These are phyloP conservation scores for Lichtheimia corymbifera DNA, from an alignment of 371 early-diverging fungal species.

Conservation along the genomic window DNA sequence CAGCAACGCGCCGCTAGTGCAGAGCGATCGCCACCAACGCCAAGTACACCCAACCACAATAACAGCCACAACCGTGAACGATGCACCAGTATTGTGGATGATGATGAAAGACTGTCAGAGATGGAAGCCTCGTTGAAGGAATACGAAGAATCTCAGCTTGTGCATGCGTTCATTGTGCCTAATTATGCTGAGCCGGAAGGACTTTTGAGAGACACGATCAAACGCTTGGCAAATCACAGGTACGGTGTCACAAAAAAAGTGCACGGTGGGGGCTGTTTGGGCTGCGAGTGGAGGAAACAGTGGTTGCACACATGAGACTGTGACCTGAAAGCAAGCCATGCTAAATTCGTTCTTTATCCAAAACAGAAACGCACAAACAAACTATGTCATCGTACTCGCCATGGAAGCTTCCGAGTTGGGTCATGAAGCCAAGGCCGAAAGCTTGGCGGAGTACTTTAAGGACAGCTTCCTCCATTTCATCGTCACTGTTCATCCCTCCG, in stretches of 20 bases:
- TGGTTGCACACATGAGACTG: too few relatives aligned
- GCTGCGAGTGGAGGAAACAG: neutral
- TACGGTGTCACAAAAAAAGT: slow-evolving; percentile 18
- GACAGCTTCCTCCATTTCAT: slow-evolving; percentile 49
- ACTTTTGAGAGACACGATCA: slow-evolving; percentile 45
- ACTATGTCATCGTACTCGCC: slow-evolving; percentile 66
- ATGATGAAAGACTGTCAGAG: slow-evolving; percentile 40
- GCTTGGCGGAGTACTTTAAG: slow-evolving; percentile 55
- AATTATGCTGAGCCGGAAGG: slow-evolving; percentile 62
- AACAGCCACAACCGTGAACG: neutral
- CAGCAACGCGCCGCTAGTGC: slow-evolving; percentile 18
- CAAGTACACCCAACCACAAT: neutral
- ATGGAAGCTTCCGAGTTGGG: slow-evolving; percentile 79
- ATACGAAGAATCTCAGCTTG: slow-evolving; percentile 26
- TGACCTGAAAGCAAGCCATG: neutral
- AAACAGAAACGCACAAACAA: slow-evolving; percentile 38
- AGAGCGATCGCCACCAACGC: slow-evolving; percentile 3
- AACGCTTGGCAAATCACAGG: slow-evolving; percentile 44
- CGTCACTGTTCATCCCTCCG: slow-evolving; percentile 73
- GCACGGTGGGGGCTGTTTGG: neutral
- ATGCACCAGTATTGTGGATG: slow-evolving; percentile 25
- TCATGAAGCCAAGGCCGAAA: slow-evolving; percentile 59
- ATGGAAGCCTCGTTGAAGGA: slow-evolving; percentile 40
- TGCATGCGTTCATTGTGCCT: slow-evolving; percentile 64
- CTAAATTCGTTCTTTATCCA: slow-evolving; percentile 1